Percentiles rank a stretch among this genome's conserved stretches.
phyloP scores from a whole-genome alignment of 805 yeast genomes.

The Suhomyces pyralidae region DNA sequence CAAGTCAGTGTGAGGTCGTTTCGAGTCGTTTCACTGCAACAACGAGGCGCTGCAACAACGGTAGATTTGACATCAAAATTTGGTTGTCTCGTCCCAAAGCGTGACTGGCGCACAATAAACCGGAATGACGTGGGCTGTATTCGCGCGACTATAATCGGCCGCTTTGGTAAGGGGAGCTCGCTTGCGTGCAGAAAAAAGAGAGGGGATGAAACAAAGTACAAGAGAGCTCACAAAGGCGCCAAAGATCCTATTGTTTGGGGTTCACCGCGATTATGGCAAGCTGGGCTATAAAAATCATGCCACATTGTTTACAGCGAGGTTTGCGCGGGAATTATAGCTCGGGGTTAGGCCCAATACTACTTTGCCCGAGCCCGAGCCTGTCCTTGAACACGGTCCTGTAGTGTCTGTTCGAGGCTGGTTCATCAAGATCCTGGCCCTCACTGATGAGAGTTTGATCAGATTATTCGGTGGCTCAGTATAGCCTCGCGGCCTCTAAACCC shows the following conservation, averaged over 20 bases:
- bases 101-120: not conserved
- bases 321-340: not conserved
- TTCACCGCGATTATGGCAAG: too few species aligned
- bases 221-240: not conserved
- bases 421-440: too few species aligned
- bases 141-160: not conserved
- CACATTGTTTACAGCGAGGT: not conserved
- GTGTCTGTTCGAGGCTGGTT: too few species aligned
- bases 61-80: not conserved
- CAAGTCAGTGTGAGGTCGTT: too few species aligned
- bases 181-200: not conserved
- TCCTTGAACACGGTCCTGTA: not conserved
- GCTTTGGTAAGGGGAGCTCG: not conserved
- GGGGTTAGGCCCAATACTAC: not conserved
- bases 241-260: not conserved
- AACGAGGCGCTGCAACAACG: not conserved
- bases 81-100: not conserved
- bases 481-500: not conserved
- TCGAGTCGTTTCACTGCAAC: not conserved
- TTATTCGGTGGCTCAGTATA: too few species aligned
- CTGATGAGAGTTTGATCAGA: too few species aligned
- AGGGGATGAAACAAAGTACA: too few species aligned
- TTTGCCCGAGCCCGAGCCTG: not conserved
- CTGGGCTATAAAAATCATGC: not conserved
- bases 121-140: not conserved